phyloP scores from a whole-genome alignment of 805 yeast species.

The Saccharomycopsis sp. region DNA sequence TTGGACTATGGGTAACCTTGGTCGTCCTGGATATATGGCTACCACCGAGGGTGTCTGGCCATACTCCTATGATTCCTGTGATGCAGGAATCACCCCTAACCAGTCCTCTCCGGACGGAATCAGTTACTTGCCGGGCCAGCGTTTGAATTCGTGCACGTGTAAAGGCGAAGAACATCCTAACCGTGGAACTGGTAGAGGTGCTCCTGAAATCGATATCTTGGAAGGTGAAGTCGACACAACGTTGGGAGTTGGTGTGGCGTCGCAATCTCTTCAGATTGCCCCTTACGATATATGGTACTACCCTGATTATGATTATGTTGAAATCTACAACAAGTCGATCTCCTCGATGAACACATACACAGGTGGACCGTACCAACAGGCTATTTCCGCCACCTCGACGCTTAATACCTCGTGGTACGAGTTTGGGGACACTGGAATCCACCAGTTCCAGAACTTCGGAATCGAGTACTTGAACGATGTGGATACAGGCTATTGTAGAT shows the following conservation, averaged over 20 bases:
- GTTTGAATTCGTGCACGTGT: constrained; percentile 72
- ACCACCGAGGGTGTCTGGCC: constrained; percentile 96
- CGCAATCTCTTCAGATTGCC: constrained; percentile 90
- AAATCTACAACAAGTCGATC: constrained; percentile 57
- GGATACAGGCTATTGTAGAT: constrained; percentile 66
- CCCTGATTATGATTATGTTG: constrained; percentile 80
- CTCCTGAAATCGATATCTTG: constrained; percentile 89
- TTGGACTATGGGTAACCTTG: constrained; percentile 92
- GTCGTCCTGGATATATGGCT: constrained; percentile 84
- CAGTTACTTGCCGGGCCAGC: constrained; percentile 81
- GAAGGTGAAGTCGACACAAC: constrained; percentile 73
- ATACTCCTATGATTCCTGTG: constrained; percentile 78
- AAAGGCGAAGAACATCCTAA: constrained; percentile 82
- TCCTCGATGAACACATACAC: constrained; percentile 81
- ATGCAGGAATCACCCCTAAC: constrained; percentile 91
- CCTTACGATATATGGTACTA: constrained; percentile 93
- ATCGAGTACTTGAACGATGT: constrained; percentile 72
- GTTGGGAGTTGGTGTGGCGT: constrained; percentile 61
- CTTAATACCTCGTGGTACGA: constrained; percentile 82
- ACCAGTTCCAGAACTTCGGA: constrained; percentile 64
- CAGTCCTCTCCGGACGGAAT: constrained; percentile 89
- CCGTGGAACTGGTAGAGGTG: constrained; percentile 83
- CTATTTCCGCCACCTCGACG: constrained; percentile 76
- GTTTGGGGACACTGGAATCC: constrained; percentile 42
- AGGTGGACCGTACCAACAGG: constrained; percentile 94